Evolutionary conservation across 2,329 filamentous ascomycete genomes (phyloP), one percentile per base, ranked within the genome.

Genomic region (Phoma sp.): DNA sequence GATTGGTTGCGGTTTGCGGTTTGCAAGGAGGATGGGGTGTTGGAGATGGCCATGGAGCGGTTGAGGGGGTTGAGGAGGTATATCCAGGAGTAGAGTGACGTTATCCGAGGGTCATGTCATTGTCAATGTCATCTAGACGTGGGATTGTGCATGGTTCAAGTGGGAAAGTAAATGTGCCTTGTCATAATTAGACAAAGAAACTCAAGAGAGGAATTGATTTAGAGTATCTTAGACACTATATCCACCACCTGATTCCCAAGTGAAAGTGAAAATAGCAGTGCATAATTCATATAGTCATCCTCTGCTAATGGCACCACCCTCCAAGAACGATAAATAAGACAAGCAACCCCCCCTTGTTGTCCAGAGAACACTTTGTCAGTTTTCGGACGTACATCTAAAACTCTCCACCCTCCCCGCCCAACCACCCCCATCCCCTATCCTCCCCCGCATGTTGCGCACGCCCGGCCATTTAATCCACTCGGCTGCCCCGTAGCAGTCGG

Each of bases 1-100:
- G 89, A 98, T 67, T 99, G 96, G 78, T 83, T 99, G 68, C 84
- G 95, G 20, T 98, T 98, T 73, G 95, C 95, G 0, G 92, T 99
- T 1, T 99, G 95, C 80, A 99, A 99, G 81, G 86, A 93, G 28
- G 92, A 99, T 70, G 85, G 91, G 36, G 86, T 98, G 11, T 67
- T 83, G 9, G 80, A 82, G 65, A 75, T 72, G 42, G 80, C 80
- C 2, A 79, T 81, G 71, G 79, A 82, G 59, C 67, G 80, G 45
- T 57, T 83, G 50, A 66, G 80, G 51, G 79, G 78, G 14, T 53
- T 83, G 65, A 81, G 76, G 71, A 80, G 81, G 68, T 82, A 80
- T 52, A 81, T 82, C 32, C 53, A 73, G 40, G 56, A 69, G 45
- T 69, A 29, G n/a, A n/a, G n/a, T n/a, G n/a, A n/a, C n/a, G n/a